Conservation (phyloP, 139 green algal species). For the Closterium sp. region DNA sequence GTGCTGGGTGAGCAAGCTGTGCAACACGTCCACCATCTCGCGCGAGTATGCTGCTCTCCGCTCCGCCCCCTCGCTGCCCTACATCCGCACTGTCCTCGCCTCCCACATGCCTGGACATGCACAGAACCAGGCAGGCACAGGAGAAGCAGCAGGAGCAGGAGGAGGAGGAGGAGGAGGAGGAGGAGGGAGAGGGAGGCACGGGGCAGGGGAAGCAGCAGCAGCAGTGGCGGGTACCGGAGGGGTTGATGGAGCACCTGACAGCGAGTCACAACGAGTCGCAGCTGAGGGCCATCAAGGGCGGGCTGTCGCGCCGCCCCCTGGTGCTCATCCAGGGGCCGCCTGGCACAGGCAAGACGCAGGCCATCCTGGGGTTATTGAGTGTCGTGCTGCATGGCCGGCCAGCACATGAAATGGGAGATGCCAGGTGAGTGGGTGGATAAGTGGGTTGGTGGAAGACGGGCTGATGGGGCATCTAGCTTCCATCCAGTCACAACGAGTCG, state of each 20-base stretch:
- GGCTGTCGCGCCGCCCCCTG: conserved; percentile 19
- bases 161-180: neutral
- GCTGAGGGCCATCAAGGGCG: conserved; percentile 31
- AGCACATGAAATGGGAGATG: neutral
- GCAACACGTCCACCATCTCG: conserved; percentile 82
- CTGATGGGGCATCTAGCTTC: conserved; percentile 54
- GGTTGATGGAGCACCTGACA: conserved; percentile 53
- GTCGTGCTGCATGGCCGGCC: conserved; percentile 45
- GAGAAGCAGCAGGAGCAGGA: neutral
- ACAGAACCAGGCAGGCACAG: conserved; percentile 35
- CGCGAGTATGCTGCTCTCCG: conserved; percentile 87
- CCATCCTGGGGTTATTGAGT: conserved; percentile 55
- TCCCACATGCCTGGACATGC: neutral
- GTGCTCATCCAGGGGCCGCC: conserved; percentile 58
- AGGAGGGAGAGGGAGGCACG: neutral
- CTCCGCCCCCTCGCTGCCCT: conserved; percentile 67
- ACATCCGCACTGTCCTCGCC: neutral
- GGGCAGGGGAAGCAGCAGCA: neutral
- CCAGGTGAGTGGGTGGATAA: too few relatives aligned
- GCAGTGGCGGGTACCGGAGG: conserved; percentile 21
- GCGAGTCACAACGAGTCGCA: conserved; percentile 42
- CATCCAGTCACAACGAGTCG: conserved; percentile 34
- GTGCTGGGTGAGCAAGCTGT: conserved; percentile 71
- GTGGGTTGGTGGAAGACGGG: too few relatives aligned
- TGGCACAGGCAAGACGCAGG: conserved; percentile 62